phyloP scores from a whole-genome alignment of 2,329 filamentous ascomycete species.

The Lachnum nothofagi region DNA sequence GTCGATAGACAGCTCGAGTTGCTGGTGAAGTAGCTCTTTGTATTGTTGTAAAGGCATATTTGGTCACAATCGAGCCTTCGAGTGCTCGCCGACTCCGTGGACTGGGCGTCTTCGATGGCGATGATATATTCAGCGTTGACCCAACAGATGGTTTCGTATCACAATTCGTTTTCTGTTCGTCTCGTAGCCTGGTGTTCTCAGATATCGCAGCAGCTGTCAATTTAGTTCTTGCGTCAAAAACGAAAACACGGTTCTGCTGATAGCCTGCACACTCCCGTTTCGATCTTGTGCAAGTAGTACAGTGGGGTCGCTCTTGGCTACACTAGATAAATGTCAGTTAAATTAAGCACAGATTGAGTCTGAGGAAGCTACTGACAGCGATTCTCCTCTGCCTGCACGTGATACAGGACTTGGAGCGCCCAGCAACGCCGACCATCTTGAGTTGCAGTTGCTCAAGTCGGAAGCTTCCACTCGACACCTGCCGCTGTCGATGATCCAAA shows the following conservation, averaged over 20 bases:
- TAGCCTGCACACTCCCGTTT: conserved; percentile 21
- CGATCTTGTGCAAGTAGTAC: conserved; percentile 18
- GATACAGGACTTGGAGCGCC: conserved; percentile 20
- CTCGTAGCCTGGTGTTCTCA: background rate
- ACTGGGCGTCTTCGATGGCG: too few species aligned
- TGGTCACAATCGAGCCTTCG: conserved; percentile 7
- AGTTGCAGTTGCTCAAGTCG: too few species aligned
- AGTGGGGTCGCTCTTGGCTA: conserved; percentile 18
- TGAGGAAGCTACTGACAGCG: conserved; percentile 6
- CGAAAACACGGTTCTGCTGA: conserved; percentile 16
- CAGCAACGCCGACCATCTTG: conserved; percentile 22
- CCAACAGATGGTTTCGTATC: too few species aligned
- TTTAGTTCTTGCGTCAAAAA: conserved; percentile 13
- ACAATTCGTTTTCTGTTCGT: background rate
- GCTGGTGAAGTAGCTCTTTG: conserved; percentile 8
- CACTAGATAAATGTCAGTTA: conserved; percentile 9
- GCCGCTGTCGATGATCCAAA: too few species aligned
- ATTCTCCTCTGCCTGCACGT: conserved; percentile 19
- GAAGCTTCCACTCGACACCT: too few species aligned
- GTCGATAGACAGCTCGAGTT: conserved; percentile 19
- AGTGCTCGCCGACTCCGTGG: too few species aligned
- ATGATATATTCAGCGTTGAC: too few species aligned
- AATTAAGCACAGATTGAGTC: background rate
- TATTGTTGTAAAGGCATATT: conserved; percentile 8
- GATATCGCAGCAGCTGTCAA: conserved; percentile 1